A percentile compares a stretch with the other conserved stretches of the same genome.
These are phyloP conservation scores for Debaryomycetaceae sp. DNA, from an alignment of 1,139 yeast species.

Conservation along the genomic window DNA sequence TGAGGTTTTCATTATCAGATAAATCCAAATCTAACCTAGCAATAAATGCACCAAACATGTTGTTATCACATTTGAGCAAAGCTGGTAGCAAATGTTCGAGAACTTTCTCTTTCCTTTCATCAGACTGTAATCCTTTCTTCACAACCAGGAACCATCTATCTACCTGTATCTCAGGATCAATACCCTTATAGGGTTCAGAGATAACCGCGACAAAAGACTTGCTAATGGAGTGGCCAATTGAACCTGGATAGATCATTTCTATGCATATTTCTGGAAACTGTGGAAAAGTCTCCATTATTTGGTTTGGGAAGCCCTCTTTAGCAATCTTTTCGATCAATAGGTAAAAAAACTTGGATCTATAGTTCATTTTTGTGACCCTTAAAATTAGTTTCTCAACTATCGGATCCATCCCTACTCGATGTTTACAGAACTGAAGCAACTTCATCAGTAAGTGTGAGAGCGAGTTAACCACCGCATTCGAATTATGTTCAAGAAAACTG, in stretches of 20 bases:
- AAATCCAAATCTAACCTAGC: conserved; percentile 15
- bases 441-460: conserved; percentile 46
- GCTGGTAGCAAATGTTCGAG: conserved; percentile 61
- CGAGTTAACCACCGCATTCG: conserved; percentile 69
- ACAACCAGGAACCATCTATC: conserved; percentile 49
- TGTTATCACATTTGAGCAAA: conserved; percentile 51
- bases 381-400: conserved; percentile 45
- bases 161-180: conserved; percentile 43
- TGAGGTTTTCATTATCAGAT: conserved; percentile 26
- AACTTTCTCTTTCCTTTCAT: conserved; percentile 42
- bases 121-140: conserved; percentile 26
- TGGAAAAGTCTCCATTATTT: conserved; percentile 42
- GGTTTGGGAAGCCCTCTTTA: conserved; percentile 37
- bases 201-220: conserved; percentile 54
- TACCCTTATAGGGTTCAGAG: conserved; percentile 17
- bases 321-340: conserved; percentile 55
- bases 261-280: conserved; percentile 45
- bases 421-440: conserved; percentile 13
- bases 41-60: conserved; percentile 26
- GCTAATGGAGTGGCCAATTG: conserved; percentile 66
- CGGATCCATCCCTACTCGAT: conserved; percentile 9
- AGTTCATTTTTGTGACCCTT: conserved; percentile 38
- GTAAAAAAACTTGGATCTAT: conserved; percentile 56
- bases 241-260: conserved; percentile 49
- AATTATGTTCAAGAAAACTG: conserved; percentile 69